These are phyloP conservation scores for Calamus simplicifolius DNA, from an alignment of 176 grass and related monocot species.

Conservation along the genomic window DNA sequence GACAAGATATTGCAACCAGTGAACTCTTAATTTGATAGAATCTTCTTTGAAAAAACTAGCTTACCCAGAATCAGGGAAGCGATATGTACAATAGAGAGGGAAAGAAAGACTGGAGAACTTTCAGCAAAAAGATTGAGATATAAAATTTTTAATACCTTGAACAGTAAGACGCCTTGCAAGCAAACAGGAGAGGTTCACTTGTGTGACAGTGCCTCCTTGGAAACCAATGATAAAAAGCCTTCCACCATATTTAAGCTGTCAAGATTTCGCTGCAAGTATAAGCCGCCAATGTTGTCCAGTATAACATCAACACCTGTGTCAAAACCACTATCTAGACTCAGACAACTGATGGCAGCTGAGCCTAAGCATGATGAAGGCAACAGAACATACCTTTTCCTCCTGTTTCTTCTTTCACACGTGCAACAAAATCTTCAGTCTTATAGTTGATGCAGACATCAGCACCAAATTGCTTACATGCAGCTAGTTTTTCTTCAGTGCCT, in stretches of 20 bases:
- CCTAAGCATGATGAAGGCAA: neutral
- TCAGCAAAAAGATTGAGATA: neutral
- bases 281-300: constrained; percentile 61
- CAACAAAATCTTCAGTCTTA: constrained; percentile 82
- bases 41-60: too few relatives aligned
- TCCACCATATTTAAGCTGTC: constrained; percentile 61
- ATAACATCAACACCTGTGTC: constrained; percentile 71
- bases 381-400: constrained; percentile 47
- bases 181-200: constrained; percentile 55
- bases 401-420: constrained; percentile 65
- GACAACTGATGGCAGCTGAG: neutral
- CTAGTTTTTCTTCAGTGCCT: constrained; percentile 79
- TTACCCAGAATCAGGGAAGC: too few relatives aligned
- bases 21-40: too few relatives aligned
- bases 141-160: constrained; percentile 47
- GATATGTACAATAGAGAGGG: neutral
- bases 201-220: constrained; percentile 35
- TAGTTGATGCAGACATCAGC: constrained; percentile 90
- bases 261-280: constrained; percentile 64
- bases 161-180: constrained; percentile 59
- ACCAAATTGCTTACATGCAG: constrained; percentile 66
- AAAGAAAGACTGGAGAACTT: neutral
- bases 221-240: constrained; percentile 85
- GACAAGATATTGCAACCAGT: too few relatives aligned
- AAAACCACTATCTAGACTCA: constrained; percentile 1